Conservation (phyloP, 2,329 filamentous ascomycete species). For the Ophiostoma himal-ulmi region DNA sequence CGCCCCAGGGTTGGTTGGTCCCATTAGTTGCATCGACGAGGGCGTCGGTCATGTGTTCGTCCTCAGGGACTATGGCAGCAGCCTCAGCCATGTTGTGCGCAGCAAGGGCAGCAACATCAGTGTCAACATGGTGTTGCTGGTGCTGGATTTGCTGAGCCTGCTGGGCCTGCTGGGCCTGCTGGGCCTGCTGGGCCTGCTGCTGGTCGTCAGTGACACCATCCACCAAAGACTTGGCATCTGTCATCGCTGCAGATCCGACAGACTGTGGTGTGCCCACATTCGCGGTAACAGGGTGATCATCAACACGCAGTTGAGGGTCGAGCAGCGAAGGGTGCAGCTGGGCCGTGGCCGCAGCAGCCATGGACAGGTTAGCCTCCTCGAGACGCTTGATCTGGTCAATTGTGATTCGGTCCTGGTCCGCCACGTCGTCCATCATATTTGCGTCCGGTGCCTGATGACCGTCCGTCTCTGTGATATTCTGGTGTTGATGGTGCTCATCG, state of each 20-base stretch:
- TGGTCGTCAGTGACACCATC: conserved; percentile 11
- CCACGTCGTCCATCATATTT: conserved; percentile 14
- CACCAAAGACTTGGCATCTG: conserved; percentile 13
- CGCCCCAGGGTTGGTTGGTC: conserved; percentile 45
- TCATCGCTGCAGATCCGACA: conserved; percentile 19
- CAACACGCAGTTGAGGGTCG: conserved; percentile 40
- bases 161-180: not conserved
- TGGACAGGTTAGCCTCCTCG: conserved; percentile 47
- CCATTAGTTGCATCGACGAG: conserved; percentile 19
- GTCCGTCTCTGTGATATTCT: not conserved
- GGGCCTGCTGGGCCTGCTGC: not conserved
- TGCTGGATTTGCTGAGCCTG: conserved; percentile 4
- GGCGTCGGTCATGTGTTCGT: conserved; percentile 16
- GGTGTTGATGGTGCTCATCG: not conserved
- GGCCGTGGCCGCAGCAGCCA: conserved; percentile 52
- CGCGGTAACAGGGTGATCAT: conserved; percentile 25
- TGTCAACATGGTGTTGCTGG: conserved; percentile 10
- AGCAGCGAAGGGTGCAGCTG: conserved; percentile 50
- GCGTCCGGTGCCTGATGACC: not conserved
- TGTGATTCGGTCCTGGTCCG: conserved; percentile 24
- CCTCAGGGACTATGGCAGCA: not conserved
- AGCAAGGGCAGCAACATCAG: not conserved
- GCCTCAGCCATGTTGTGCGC: not conserved
- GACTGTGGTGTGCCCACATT: conserved; percentile 11
- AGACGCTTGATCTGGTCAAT: conserved; percentile 46